phyloP scores from a whole-genome alignment of 306 rosid genomes.

The Dalbergia oliveri region DNA sequence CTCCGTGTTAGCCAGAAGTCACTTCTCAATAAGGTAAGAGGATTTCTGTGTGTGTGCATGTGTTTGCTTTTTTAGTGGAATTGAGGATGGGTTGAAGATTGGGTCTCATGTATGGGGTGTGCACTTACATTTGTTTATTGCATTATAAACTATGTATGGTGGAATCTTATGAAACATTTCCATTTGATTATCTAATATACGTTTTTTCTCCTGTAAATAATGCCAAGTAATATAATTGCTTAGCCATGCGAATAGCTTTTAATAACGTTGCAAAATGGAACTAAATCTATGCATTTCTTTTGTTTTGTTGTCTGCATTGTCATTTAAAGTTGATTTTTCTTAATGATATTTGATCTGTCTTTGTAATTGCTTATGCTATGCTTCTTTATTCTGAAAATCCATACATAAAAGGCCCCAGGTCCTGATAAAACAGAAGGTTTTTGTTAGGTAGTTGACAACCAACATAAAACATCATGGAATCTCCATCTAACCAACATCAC shows the following conservation, averaged over 20 bases:
- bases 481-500: too few species aligned
- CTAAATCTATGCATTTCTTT: neutral
- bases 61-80: constrained; percentile 20
- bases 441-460: too few species aligned
- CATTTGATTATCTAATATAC: neutral
- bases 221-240: neutral
- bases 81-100: constrained; percentile 12
- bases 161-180: neutral
- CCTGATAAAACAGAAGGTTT: too few species aligned
- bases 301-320: neutral
- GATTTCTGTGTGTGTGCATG: constrained; percentile 36
- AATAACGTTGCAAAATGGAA: neutral
- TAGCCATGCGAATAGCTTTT: constrained; percentile 14
- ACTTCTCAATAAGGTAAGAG: constrained; percentile 82
- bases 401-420: too few species aligned
- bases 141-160: constrained; percentile 6
- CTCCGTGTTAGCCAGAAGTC: constrained; percentile 92
- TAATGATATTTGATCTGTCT: constrained; percentile 11
- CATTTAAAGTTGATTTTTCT: neutral
- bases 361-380: too few species aligned
- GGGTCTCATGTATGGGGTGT: neutral
- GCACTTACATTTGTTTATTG: constrained; percentile 10
- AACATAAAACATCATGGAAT: too few species aligned
- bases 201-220: constrained; percentile 21
- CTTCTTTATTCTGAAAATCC: too few species aligned